Evolutionary conservation across 2,329 filamentous ascomycete genomes (phyloP).

Genomic region (Shiraia bambusicola): DNA sequence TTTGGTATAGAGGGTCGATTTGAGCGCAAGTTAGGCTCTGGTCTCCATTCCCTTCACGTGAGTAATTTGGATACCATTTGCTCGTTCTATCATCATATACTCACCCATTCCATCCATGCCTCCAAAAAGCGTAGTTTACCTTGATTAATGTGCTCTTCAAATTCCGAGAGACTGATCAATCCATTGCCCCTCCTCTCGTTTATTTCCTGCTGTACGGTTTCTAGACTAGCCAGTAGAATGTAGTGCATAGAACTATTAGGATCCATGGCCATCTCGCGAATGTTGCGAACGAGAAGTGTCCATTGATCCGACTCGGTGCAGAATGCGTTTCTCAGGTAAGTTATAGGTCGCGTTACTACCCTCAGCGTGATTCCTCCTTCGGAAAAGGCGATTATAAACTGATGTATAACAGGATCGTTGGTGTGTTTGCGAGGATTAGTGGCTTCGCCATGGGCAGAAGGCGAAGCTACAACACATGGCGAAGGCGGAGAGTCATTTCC

Average conservation of each 20-base stretch:
- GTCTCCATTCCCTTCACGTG: too few relatives aligned
- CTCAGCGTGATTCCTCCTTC: constrained; percentile 1
- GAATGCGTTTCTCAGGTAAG: constrained; percentile 15
- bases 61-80: too few relatives aligned
- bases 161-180: constrained; percentile 75
- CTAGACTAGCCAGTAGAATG: constrained; percentile 54
- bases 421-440: constrained; percentile 12
- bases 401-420: constrained; percentile 19
- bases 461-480: neutral
- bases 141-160: constrained; percentile 70
- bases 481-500: neutral
- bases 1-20: too few relatives aligned
- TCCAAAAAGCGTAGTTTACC: constrained; percentile 73
- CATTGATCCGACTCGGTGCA: constrained; percentile 15
- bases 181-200: constrained; percentile 74
- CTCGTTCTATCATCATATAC: constrained; percentile 15
- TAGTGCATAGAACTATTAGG: constrained; percentile 25
- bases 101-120: constrained; percentile 82
- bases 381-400: constrained; percentile 9
- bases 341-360: constrained; percentile 2
- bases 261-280: constrained; percentile 23
- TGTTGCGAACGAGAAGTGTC: constrained; percentile 15
- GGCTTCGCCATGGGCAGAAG: neutral
- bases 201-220: constrained; percentile 68
- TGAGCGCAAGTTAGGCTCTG: too few relatives aligned